Percentiles rank a stretch among this genome's conserved stretches.
phyloP scores from a whole-genome alignment of 2,329 filamentous ascomycete species.

The Neonectria punicea region DNA sequence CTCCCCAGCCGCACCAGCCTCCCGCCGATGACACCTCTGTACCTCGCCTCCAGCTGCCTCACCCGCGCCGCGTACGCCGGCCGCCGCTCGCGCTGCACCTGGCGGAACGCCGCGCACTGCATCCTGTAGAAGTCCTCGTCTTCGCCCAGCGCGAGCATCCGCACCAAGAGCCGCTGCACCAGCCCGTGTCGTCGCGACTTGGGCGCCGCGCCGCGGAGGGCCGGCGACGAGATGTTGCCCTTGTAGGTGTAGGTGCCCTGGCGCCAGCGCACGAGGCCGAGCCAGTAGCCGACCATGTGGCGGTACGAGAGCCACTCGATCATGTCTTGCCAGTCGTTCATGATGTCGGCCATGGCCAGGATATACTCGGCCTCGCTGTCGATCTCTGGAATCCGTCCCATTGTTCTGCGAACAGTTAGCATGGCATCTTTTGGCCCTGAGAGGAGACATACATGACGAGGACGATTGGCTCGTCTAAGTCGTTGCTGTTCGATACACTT shows the following conservation, averaged over 20 bases:
- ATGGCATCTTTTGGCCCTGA: too few species aligned
- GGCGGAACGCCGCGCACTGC: constrained; percentile 17
- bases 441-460: background rate
- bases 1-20: background rate
- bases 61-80: background rate
- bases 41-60: background rate
- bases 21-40: background rate
- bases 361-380: background rate
- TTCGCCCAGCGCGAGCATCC: background rate
- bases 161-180: background rate
- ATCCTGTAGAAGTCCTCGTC: constrained; percentile 17
- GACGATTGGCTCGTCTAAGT: background rate
- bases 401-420: background rate
- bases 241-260: background rate
- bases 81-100: constrained; percentile 14
- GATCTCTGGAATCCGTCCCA: background rate
- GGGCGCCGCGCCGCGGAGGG: background rate
- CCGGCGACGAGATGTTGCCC: background rate
- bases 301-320: constrained; percentile 25
- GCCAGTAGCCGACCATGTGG: constrained; percentile 23
- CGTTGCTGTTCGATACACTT: background rate
- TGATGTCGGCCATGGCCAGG: background rate
- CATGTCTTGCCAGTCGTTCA: constrained; percentile 20
- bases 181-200: background rate
- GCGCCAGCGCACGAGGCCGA: constrained; percentile 17